Evolutionary conservation across 345 rosid genomes (phyloP), one percentile per base, ranked within the genome.

Genomic region (Salix koriyanagi): DNA sequence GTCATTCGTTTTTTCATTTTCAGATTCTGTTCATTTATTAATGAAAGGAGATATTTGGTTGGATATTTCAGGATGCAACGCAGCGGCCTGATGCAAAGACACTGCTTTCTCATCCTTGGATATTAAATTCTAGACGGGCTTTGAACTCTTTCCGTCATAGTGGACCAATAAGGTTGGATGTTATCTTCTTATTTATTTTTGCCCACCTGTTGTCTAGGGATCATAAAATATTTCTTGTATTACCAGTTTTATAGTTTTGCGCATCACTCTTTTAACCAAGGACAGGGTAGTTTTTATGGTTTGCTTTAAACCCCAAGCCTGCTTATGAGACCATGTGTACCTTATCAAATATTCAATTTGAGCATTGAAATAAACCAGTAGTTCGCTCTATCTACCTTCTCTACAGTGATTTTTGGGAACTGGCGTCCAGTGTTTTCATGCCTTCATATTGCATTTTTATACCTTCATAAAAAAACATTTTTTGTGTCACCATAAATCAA

Each of bases 71-170:
- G 99, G 99, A 96, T 89, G 92, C 99, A 69, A 89, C 98, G 71
- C 94, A 92, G 85, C 88, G 99, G 85, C 98, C 99, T 69, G 99
- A 96, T 90, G 99, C 99, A 70, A 94, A 96, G 85, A 91, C 97
- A n/a, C 77, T 96, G 74, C 97, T 96, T 79, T 96, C 98, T 82
- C 99, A 96, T 83, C 93, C 98, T 80, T 96, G 99, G 99, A 94
- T 96, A 85, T 90, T 85, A 75, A 94, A 92, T 76, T 91, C 85
- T 79, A 87, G 93, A 82, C 94, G 94, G 70, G 95, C 90, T 56
- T 88, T 94, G 82, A 97, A 94, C 83, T 90, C 99, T 82, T 86
- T 94, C 76, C 92, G 97, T 69, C 94, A 91, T 73, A 92, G 88
- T 85, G 95, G 90, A 78, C 84, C 95, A 36, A 76, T 91, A 72